Evolutionary conservation across 75 land plant species (phyloP).

Genomic region (Isoetes taiwanensis): DNA sequence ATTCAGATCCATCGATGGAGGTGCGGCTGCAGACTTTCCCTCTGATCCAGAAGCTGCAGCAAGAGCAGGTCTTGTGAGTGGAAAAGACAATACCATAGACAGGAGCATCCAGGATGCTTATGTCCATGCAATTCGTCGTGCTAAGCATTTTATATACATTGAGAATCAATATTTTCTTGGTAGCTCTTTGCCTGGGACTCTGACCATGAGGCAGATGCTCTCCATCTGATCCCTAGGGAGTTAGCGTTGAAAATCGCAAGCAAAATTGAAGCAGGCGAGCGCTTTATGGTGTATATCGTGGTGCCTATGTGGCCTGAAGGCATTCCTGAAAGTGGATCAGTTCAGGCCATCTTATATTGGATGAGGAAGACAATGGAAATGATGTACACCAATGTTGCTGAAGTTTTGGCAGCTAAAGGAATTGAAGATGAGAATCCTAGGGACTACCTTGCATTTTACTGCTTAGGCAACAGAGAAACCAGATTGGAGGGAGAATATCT

Average conservation of each 20-base stretch:
- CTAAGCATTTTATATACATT: conserved; percentile 77
- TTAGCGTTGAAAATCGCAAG: conserved; percentile 66
- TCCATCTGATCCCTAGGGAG: conserved; percentile 68
- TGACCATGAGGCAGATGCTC: conserved; percentile 41
- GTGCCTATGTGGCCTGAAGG: conserved; percentile 94
- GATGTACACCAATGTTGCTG: conserved; percentile 59
- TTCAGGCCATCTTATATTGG: conserved; percentile 78
- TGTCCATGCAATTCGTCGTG: conserved; percentile 73
- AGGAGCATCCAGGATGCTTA: conserved; percentile 88
- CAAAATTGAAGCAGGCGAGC: conserved; percentile 82
- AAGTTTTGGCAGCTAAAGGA: conserved; percentile 22
- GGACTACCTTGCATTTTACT: conserved; percentile 79
- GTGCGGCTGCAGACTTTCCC: conserved; percentile 81
- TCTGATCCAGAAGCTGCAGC: conserved; percentile 73
- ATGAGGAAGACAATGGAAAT: conserved; percentile 53
- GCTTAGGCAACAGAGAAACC: conserved; percentile 64
- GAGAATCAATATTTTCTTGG: conserved; percentile 93
- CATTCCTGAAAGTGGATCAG: conserved; percentile 49
- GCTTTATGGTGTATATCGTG: conserved; percentile 56
- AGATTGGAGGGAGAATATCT: conserved; percentile 29
- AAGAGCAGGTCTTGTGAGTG: conserved; percentile 69
- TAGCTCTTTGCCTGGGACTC: conserved; percentile 63
- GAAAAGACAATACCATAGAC: conserved; percentile 81
- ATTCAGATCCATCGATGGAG: conserved; percentile 75
- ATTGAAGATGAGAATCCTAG: conserved; percentile 22